Evolutionary conservation across 2,329 filamentous ascomycete genomes (phyloP).

Genomic region (Ilyonectria robusta): DNA sequence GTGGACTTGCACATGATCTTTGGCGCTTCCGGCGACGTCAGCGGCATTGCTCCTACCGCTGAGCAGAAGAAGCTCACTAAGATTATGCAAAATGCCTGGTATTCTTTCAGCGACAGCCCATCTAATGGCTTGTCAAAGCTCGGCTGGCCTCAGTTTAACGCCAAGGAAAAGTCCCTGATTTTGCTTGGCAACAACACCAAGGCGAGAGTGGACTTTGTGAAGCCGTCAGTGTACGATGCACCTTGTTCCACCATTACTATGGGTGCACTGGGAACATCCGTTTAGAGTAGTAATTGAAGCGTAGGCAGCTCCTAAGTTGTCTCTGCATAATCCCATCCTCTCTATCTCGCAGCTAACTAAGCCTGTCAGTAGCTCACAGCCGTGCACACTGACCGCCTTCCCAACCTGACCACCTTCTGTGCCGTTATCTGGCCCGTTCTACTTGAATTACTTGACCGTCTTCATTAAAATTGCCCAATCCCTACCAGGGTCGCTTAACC

Average conservation of each 20-base stretch:
- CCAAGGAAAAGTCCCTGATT: slow-evolving; percentile 30
- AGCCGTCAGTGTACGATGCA: slow-evolving; percentile 34
- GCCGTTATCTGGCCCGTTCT: too few relatives aligned
- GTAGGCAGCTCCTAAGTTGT: too few relatives aligned
- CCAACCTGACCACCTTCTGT: too few relatives aligned
- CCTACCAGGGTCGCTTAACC: too few relatives aligned
- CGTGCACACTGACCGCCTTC: too few relatives aligned
- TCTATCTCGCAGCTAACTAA: too few relatives aligned
- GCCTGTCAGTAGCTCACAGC: too few relatives aligned
- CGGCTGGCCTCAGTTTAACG: slow-evolving; percentile 46
- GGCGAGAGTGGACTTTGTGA: slow-evolving; percentile 24
- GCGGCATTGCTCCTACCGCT: slow-evolving; percentile 51
- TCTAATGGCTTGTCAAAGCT: slow-evolving; percentile 48
- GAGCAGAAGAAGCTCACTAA: slow-evolving; percentile 51
- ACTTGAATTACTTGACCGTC: too few relatives aligned
- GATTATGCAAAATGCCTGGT: slow-evolving; percentile 59
- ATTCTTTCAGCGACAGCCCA: slow-evolving; percentile 57
- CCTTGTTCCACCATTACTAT: slow-evolving; percentile 38
- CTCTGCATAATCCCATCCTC: too few relatives aligned
- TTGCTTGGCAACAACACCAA: slow-evolving; percentile 29
- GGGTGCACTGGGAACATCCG: slow-evolving; percentile 34
- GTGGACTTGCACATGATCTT: slow-evolving; percentile 64
- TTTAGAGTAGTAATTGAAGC: too few relatives aligned
- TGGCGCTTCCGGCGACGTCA: slow-evolving; percentile 56
- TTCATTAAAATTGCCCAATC: too few relatives aligned